phyloP scores from a whole-genome alignment of 2,329 filamentous ascomycete species.

The Colletotrichum sp. region DNA sequence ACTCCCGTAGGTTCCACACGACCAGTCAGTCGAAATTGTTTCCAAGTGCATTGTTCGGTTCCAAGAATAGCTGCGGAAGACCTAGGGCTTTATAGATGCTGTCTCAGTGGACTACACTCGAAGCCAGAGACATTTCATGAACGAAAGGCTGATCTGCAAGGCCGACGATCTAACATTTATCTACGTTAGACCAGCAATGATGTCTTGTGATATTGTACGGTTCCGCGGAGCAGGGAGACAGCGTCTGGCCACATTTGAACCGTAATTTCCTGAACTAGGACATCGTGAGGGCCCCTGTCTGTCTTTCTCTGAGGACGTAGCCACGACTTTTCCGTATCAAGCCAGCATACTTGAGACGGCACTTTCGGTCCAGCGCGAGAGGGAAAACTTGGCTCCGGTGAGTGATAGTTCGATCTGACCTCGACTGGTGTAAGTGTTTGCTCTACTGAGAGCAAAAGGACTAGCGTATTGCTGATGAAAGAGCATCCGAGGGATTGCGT shows the following conservation, averaged over 20 bases:
- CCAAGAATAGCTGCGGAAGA: not conserved
- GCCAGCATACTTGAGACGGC: not conserved
- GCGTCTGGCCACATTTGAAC: not conserved
- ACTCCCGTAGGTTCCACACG: accelerated
- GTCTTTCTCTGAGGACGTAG: not conserved
- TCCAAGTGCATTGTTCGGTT: not conserved
- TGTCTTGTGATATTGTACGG: not conserved
- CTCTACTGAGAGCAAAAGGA: not conserved
- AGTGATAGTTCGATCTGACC: not conserved
- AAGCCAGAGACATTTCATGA: not conserved
- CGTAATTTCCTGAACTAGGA: not conserved
- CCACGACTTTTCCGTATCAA: not conserved
- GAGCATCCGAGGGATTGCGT: not conserved
- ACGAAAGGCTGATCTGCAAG: not conserved
- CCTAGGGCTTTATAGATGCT: not conserved
- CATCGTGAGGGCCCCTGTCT: not conserved
- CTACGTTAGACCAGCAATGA: too few species aligned
- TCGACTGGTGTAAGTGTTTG: not conserved
- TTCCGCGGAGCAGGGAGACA: not conserved
- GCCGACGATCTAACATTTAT: not conserved
- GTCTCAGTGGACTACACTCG: too few species aligned
- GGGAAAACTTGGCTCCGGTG: not conserved
- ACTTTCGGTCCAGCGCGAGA: not conserved
- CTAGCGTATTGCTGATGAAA: not conserved
- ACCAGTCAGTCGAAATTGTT: not conserved